Base-by-base conservation (phyloP, 345 rosid species). In the Cardamine occulta region DNA sequence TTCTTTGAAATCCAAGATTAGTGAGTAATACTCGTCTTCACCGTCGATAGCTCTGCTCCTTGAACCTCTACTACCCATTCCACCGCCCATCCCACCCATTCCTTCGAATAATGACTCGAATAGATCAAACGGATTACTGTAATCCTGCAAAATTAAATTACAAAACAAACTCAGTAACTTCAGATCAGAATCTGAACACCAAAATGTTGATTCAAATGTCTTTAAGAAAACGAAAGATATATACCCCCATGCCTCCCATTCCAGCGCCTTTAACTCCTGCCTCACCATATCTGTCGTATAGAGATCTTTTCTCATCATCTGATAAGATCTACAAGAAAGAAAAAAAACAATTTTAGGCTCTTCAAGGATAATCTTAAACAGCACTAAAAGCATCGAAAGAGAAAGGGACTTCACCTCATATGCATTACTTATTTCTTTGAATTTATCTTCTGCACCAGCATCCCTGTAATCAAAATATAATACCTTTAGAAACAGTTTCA, bases 381-480 rank as follows among this genome's bases (percentile, higher is more conserved):
- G n/a, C 32, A n/a, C n/a, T n/a, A 31, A 15, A 66, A 31, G 29
- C 54, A 73, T 42, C 65, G 15, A 68, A 80, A 24, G 53, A 49
- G 37, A 67, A 49, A 79, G 47, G 37, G 49, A 72, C n/a, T 74
- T 80, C 66, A 91, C 99, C 97, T 96, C 99, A 24, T 96, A 96
- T 8, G 98, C 99, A 79, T 96, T 96, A 64, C 99, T 91, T 75
- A 96, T 96, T 47, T 96, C 97, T 90, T 93, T 96, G 78, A 96
- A 93, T 76, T 91, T 93, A 81, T 85, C 85, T 74, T 96, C 99
- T 37, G 98, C 97, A 13, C 88, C 93, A 31, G 97, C 73, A 8
- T 96, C 98, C 80, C 99, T 96, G 88, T 79, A 56, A 64, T 73
- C 28, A 56, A 24, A 65, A 60, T 14, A 55, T 26, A 9, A 65